Evolutionary conservation across 2,329 filamentous ascomycete species (phyloP), one percentile per base, ranked within the genome.

Genomic region (Fusarium virguliforme): DNA sequence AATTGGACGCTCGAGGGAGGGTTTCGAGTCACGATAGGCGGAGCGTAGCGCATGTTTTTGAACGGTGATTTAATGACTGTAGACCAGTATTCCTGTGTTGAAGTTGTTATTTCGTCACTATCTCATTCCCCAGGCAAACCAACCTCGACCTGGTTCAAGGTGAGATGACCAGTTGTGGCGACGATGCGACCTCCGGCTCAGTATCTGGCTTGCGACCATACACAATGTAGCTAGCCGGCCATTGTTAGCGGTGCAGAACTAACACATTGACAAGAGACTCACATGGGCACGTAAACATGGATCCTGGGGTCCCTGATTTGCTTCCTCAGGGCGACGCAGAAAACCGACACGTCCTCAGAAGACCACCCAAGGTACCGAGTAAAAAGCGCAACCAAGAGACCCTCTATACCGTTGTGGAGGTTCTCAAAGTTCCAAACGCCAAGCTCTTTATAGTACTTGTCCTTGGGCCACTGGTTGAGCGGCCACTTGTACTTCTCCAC

Each of bases 391-490:
- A 64, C 30, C 15, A 43, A 26, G 2, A 64, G 26, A 9, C 41
- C 62, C 28, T 64, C 62, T 3, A 64, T 12, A 8, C 62, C 62
- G 15, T 38, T 40, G 24, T 48, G 28, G 4, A 64, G n/a, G 26
- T 50, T 64, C 13, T 30, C 40, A 35, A 18, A 57, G 2, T 48
- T 40, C 62, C 62, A 64, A 5, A 22, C 22, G 22, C 62, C 62
- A 15, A 64, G 22, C 34, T 64, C 62, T 57, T 64, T 64, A 30
- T 60, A 64, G 34, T 60, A 50, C 34, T 64, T 55, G 28, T 64
- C 56, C 9, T 51, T 60, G 5, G 62, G 62, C 62, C 62, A 64
- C 41, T 48, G 28, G 15, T 60, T 64, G 1, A 60, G 40, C 7
- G 62, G 62, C 62, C 56, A 64, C 28, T 64, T 60, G 40, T 26